These are phyloP conservation scores for Berkeleyomyces rouxiae DNA, from an alignment of 2,329 filamentous ascomycete species.

Conservation along the genomic window DNA sequence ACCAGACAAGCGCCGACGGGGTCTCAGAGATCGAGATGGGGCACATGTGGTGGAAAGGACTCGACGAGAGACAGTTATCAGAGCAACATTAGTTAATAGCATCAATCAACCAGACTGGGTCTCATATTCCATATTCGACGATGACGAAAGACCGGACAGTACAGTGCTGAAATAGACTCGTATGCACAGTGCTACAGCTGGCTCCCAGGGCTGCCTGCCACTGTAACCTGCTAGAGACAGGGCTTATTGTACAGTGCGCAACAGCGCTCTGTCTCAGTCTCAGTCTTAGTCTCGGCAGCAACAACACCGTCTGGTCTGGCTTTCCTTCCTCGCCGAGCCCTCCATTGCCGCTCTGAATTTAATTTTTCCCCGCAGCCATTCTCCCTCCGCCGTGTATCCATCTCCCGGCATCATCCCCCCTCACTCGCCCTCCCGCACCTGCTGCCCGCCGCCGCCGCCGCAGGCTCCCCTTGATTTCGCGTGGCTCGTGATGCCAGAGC, in stretches of 20 bases:
- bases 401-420: neutral
- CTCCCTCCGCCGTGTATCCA: neutral
- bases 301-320: no score
- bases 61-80: neutral
- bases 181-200: neutral
- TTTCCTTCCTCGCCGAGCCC: no score
- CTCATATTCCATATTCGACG: neutral
- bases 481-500: neutral
- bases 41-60: neutral
- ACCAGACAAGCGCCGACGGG: neutral
- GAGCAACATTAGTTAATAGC: no score
- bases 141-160: neutral
- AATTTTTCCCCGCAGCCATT: no score
- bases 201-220: neutral
- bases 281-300: no score
- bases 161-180: neutral
- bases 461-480: neutral
- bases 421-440: neutral
- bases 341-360: no score
- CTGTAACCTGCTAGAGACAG: neutral
- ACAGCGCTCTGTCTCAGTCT: no score
- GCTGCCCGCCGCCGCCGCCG: neutral
- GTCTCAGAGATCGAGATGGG: neutral
- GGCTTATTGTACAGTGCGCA: no score
- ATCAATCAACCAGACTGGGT: no score